Base-by-base conservation (phyloP, 108 stramenopile genomes). In the Cylindrotheca closterium region DNA sequence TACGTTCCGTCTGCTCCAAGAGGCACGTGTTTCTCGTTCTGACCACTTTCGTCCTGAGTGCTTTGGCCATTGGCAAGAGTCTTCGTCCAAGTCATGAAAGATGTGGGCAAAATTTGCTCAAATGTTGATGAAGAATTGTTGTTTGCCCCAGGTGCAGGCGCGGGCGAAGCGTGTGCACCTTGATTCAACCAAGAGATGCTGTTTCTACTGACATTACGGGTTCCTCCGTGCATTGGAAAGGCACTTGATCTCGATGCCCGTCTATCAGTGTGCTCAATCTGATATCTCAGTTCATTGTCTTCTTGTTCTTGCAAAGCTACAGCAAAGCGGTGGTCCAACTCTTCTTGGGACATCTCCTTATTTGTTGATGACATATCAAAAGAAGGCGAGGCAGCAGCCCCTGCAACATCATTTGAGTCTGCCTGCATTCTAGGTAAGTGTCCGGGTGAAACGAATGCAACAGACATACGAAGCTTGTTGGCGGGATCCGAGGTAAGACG, bases 261-360 rank as follows among this genome's bases (percentile, higher is more conserved):
- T 23, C 61, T 53, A n/a, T 57, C 32, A 17, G 8, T 30, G 33
- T 65, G 33, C 7, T 28, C 21, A 4, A 63, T 5, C 18, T 65
- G 49, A 29, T 53, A 28, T 2, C 54, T 30, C 42, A 60, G 27
- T 32, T 2, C 27, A 2, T 48, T 55, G 0, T 67, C 65, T 29
- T 67, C 66, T 30, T 56, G 4, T 56, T 59, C 47, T 37, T 67
- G 73, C 37, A 74, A 30, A 17, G 60, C 37, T 2, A 61, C 34
- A 10, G 70, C 70, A 18, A 71, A 47, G 10, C 70, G 60, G 32
- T 63, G 70, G 47, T 71, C 70, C 10, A 30, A 27, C 27, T 63
- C 27, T 33, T 63, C 70, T 56, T 71, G 70, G 8, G 58, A 53
- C 30, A 67, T 18, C 1, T 47, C 29, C 4, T 10, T 15, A 42